Evolutionary conservation across 306 rosid genomes (phyloP).

Genomic region (Cicer yamashitae): DNA sequence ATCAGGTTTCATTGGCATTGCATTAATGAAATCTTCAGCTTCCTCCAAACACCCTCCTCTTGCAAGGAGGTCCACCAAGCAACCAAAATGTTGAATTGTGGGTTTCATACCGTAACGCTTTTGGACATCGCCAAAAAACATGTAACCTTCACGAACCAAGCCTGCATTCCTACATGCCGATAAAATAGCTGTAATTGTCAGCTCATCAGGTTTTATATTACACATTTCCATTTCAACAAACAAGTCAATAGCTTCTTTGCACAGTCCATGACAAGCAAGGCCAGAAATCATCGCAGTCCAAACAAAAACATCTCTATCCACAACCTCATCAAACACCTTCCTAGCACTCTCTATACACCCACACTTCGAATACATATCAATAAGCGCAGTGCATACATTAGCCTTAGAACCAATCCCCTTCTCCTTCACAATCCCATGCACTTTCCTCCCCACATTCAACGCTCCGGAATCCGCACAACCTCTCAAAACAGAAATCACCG

Average conservation of each 20-base stretch:
- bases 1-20: conserved; percentile 61
- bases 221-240: conserved; percentile 50
- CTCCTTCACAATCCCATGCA: conserved; percentile 50
- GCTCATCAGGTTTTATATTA: conserved; percentile 55
- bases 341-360: conserved; percentile 57
- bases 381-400: conserved; percentile 54
- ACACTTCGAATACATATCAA: conserved; percentile 68
- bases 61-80: conserved; percentile 66
- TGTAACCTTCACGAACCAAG: conserved; percentile 47
- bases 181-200: conserved; percentile 56
- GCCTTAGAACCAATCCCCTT: conserved; percentile 16
- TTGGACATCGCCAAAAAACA: conserved; percentile 44
- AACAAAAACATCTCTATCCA: conserved; percentile 50
- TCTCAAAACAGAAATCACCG: conserved; percentile 52
- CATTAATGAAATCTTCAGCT: conserved; percentile 54
- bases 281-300: conserved; percentile 68
- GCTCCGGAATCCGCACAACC: conserved; percentile 62
- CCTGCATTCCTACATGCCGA: conserved; percentile 59
- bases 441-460: conserved; percentile 52
- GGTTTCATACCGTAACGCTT: conserved; percentile 51
- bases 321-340: conserved; percentile 48
- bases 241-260: conserved; percentile 55
- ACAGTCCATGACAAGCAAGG: conserved; percentile 65
- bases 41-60: conserved; percentile 58
- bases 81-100: conserved; percentile 61